Base-by-base conservation (phyloP, 1,284 basidiomycete genomes). In the Malassezia equina region DNA sequence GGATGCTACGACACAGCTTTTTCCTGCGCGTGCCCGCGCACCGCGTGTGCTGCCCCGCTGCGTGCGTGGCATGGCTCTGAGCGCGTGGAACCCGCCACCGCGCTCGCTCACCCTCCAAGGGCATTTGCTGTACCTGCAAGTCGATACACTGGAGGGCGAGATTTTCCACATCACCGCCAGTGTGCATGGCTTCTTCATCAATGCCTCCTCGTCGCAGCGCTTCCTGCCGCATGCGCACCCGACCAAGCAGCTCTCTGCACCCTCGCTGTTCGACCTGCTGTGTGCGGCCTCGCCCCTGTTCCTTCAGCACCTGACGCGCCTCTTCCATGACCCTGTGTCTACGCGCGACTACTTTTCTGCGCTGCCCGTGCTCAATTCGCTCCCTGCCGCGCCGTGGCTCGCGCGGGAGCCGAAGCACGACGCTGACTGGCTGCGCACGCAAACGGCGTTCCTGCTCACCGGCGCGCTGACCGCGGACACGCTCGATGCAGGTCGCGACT, bases 61-160 rank as follows among this genome's bases (percentile, higher is more conserved):
- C 69, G 75, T 81, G 36, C 77, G 76, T 56, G 69, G 76, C n/a
- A 75, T 81, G 56, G 75, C 77, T 56, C 67, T 82, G 47, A 79
- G 79, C 24, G 77, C 77, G n/a, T 82, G 81, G 79, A 81, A 80
- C 68, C 80, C 80, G 23, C 80, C 80, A 25, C 79, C 80, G 7
- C 78, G 80, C 23, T 78, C 80, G 60, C 73, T 77, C 32, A 78
- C 78, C 39, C 76, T 80, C 36, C 72, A 76, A 47, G 80, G 80
- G 32, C 80, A 81, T 66, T 76, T 80, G 55, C 76, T 81, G 52
- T 82, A 82, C 67, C 74, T 82, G 47, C 77, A 77, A 42, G 71
- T 80, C 44, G 76, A 76, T 33, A 78, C 79, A 2, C 76, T 81
- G 43, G 81, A 82, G 67, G 80, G 80, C 59, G 81, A 81, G 54